Evolutionary conservation across 257 asterid genomes (phyloP).

Genomic region (Jasminum sambac): DNA sequence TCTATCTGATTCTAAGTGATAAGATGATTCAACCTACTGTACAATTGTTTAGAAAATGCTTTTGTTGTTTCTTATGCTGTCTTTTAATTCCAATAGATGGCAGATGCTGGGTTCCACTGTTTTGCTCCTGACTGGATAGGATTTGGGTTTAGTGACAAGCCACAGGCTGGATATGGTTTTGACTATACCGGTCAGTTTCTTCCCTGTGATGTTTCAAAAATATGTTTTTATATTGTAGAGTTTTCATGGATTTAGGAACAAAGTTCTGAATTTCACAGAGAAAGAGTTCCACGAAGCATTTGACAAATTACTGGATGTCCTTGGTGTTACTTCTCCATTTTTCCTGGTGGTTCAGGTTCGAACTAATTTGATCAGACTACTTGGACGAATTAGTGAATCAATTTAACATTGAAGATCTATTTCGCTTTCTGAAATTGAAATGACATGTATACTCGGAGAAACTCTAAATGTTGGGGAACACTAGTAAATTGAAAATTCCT

Average conservation of each 20-base stretch:
- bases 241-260: conserved; percentile 11
- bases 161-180: conserved; percentile 92
- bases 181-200: conserved; percentile 74
- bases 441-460: neutral
- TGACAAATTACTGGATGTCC: conserved; percentile 75
- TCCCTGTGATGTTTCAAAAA: conserved; percentile 6
- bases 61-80: conserved; percentile 16
- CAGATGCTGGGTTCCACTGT: conserved; percentile 90
- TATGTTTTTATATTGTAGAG: neutral
- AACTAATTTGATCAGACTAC: conserved; percentile 11
- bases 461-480: neutral
- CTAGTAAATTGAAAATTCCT: neutral
- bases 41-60: neutral
- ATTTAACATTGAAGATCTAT: neutral
- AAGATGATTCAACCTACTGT: neutral
- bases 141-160: conserved; percentile 95
- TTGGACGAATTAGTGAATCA: no score
- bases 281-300: conserved; percentile 89
- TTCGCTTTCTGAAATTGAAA: conserved; percentile 14
- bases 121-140: conserved; percentile 99
- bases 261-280: conserved; percentile 55
- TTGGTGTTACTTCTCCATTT: conserved; percentile 69
- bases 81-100: conserved; percentile 46
- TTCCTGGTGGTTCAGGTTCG: conserved; percentile 91
- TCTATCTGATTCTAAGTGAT: neutral